Evolutionary conservation across 805 yeast genomes (phyloP), one percentile per base, ranked within the genome.

Genomic region (Zygosaccharomyces pseudorouxii): DNA sequence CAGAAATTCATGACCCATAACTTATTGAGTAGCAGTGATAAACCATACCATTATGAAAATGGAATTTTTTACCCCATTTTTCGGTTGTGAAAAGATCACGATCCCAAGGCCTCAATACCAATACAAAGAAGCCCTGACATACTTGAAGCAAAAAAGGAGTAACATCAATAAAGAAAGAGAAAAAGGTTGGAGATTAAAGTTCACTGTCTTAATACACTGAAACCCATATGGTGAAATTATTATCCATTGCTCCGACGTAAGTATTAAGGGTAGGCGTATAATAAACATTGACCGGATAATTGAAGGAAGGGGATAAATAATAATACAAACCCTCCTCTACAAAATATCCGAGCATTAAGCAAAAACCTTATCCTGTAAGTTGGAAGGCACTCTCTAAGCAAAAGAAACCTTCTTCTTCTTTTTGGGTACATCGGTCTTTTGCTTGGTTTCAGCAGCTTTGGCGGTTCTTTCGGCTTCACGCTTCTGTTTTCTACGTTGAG

Each of bases 401-500:
- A 79, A 79, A 4, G 80, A 71, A 37, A 79, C 83, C 35, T 58
- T 55, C 62, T 70, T 71, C 46, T 65, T 67, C 60, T 56, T 57
- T 12, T 58, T 58, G 19, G 55, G 57, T 20, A 52, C 51, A 16
- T 60, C 58, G 4, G 50, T 54, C 5, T 19, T n/a, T 38, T n/a
- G 33, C 42, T 38, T 60, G 8, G 40, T 45, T 31, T 50, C 51
- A 4, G 10, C 42, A 10, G 33, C 35, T 41, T 39, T 38, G 22
- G 41, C 52, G 29, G 48, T 39, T 28, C 33, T 55, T 19, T 41
- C 50, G 33, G 49, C 22, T 16, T 56, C 59, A 50, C 69, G 56
- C 53, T 58, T 57, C 56, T 66, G 70, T 55, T 84, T 86, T 68
- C 92, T 77, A 74, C 92, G 82, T 45, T 73, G 69, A 2, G 78